Percentiles rank a stretch among this genome's conserved stretches.
Evolutionary conservation across 1,284 basidiomycete species (phyloP).

Genomic region (Thecaphora thlaspeos): DNA sequence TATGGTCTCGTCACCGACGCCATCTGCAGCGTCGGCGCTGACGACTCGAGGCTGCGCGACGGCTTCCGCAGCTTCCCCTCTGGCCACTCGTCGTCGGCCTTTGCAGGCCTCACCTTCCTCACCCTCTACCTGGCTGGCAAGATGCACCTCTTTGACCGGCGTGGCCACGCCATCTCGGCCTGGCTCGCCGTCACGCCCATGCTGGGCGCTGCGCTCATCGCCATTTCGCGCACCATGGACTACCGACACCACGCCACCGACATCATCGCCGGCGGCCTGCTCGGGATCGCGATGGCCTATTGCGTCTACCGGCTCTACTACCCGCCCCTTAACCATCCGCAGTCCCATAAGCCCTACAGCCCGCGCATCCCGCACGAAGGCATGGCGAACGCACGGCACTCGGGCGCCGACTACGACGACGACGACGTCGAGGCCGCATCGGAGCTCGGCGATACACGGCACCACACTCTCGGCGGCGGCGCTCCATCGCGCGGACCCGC

Average conservation of each 20-base stretch:
- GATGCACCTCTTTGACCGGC: constrained; percentile 80
- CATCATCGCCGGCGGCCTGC: constrained; percentile 73
- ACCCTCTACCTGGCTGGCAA: constrained; percentile 75
- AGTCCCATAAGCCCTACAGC: constrained; percentile 41
- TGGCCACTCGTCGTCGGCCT: constrained; percentile 88
- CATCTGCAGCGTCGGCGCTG: constrained; percentile 70
- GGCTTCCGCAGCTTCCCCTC: constrained; percentile 93
- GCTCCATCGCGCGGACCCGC: too few species aligned
- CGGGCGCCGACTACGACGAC: neutral
- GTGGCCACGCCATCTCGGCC: constrained; percentile 78
- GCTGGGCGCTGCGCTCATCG: constrained; percentile 77
- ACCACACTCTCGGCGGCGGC: too few species aligned
- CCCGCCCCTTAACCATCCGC: constrained; percentile 21
- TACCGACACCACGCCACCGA: constrained; percentile 63
- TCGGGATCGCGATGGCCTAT: constrained; percentile 73
- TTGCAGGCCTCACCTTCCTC: constrained; percentile 87
- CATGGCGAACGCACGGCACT: neutral
- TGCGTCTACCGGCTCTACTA: constrained; percentile 44
- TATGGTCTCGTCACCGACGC: constrained; percentile 73
- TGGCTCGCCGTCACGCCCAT: constrained; percentile 80
- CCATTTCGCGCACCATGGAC: constrained; percentile 64
- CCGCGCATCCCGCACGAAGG: constrained; percentile 30
- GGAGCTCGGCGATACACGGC: too few species aligned
- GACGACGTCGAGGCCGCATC: neutral
- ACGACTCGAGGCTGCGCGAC: constrained; percentile 21